Evolutionary conservation across 768 basidiomycete genomes (phyloP).

Genomic region (Tylopilus sp.): DNA sequence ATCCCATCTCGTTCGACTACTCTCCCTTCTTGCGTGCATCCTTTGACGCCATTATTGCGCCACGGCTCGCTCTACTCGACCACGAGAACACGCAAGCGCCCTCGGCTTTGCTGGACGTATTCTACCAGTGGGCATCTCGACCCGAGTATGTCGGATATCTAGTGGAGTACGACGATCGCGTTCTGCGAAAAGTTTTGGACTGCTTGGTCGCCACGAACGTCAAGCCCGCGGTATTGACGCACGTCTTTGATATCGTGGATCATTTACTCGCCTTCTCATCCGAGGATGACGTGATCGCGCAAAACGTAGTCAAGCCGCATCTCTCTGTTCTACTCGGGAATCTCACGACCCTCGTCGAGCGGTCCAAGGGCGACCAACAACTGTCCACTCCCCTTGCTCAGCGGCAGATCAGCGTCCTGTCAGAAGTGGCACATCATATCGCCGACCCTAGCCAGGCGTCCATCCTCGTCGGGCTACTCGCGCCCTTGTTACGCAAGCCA

Average conservation of each 20-base stretch:
- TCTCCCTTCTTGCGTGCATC: slow-evolving; percentile 60
- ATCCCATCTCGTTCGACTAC: slow-evolving; percentile 72
- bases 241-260: slow-evolving; percentile 84
- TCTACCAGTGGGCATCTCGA: slow-evolving; percentile 69
- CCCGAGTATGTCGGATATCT: slow-evolving; percentile 59
- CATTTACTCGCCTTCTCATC: slow-evolving; percentile 55
- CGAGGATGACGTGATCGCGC: slow-evolving; percentile 47
- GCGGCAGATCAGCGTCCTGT: slow-evolving; percentile 79
- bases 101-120: slow-evolving; percentile 82
- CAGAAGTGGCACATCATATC: slow-evolving; percentile 73
- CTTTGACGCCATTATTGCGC: slow-evolving; percentile 74
- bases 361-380: slow-evolving; percentile 46
- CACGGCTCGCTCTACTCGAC: slow-evolving; percentile 71
- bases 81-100: slow-evolving; percentile 90
- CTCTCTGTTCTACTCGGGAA: slow-evolving; percentile 68
- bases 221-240: slow-evolving; percentile 77
- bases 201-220: slow-evolving; percentile 82
- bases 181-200: slow-evolving; percentile 75
- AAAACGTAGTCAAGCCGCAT: slow-evolving; percentile 62
- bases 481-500: slow-evolving; percentile 77
- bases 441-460: slow-evolving; percentile 68
- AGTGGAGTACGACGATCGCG: slow-evolving; percentile 60
- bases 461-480: slow-evolving; percentile 66
- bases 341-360: slow-evolving; percentile 65
- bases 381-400: slow-evolving; percentile 67